phyloP scores from a whole-genome alignment of 2,329 filamentous ascomycete genomes.

The Aureobasidium zeae region DNA sequence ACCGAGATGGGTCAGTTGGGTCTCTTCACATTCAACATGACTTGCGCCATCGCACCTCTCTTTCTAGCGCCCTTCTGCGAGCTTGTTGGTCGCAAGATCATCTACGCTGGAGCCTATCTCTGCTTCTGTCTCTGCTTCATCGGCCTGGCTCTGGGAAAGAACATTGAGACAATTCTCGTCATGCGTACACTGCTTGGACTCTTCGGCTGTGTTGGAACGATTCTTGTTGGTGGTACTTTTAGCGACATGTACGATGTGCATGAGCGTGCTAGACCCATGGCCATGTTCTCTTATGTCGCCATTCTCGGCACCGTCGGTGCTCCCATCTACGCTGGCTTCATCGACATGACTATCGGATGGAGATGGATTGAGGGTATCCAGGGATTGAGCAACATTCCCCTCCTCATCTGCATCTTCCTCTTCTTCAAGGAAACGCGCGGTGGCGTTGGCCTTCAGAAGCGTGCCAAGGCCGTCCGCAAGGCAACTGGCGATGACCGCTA shows the following conservation, averaged over 20 bases:
- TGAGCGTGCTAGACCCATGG: slow-evolving; percentile 40
- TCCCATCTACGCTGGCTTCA: slow-evolving; percentile 47
- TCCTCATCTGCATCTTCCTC: slow-evolving; percentile 36
- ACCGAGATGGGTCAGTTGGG: slow-evolving; percentile 40
- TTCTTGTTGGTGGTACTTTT: slow-evolving; percentile 43
- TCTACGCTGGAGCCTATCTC: slow-evolving; percentile 39
- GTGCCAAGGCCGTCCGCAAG: slow-evolving; percentile 40
- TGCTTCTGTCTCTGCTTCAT: slow-evolving; percentile 42
- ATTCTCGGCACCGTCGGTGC: slow-evolving; percentile 45
- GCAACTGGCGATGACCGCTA: slow-evolving; percentile 43
- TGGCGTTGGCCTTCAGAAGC: slow-evolving; percentile 39
- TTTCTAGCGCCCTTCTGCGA: slow-evolving; percentile 44
- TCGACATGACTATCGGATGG: slow-evolving; percentile 45
- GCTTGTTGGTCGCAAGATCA: slow-evolving; percentile 38
- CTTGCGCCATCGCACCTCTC: slow-evolving; percentile 40
- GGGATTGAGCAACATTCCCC: slow-evolving; percentile 43
- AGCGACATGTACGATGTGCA: slow-evolving; percentile 42
- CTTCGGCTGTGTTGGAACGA: slow-evolving; percentile 42
- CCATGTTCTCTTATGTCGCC: slow-evolving; percentile 41
- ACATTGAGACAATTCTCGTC: slow-evolving; percentile 41
- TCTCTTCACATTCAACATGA: slow-evolving; percentile 43
- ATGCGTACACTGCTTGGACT: slow-evolving; percentile 41
- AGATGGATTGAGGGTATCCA: slow-evolving; percentile 48
- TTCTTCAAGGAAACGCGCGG: slow-evolving; percentile 42
- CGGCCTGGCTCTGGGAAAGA: slow-evolving; percentile 39